phyloP scores from a whole-genome alignment of 148 eudicot genomes.

The Selenicereus undatus region DNA sequence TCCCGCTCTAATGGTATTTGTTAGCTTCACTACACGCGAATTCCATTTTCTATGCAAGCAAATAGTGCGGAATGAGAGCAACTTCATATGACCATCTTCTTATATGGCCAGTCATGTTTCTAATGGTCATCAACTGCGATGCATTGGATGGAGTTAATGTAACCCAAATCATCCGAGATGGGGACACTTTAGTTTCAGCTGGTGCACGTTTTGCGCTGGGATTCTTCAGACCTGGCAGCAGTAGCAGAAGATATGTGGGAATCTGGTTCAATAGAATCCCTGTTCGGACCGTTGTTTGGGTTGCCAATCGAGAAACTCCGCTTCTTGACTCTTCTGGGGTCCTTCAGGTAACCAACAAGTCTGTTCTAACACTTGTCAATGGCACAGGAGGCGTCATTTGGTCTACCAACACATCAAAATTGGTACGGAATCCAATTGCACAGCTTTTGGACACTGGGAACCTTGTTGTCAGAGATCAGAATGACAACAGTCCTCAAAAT shows the following conservation, averaged over 20 bases:
- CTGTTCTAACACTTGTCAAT: constrained; percentile 12
- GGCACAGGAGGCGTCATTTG: constrained; percentile 12
- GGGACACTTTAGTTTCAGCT: constrained; percentile 18
- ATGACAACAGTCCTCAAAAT: not conserved
- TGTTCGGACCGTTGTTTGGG: not conserved
- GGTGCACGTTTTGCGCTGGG: constrained; percentile 21
- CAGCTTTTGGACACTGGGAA: constrained; percentile 28
- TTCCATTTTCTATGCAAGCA: not conserved
- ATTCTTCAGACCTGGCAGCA: constrained; percentile 15
- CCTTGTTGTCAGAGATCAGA: constrained; percentile 18
- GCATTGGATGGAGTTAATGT: not conserved
- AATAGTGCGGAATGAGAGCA: not conserved
- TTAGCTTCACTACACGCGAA: not conserved
- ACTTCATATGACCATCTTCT: not conserved
- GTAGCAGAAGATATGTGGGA: constrained; percentile 7
- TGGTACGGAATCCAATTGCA: constrained; percentile 22
- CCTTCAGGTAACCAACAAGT: constrained; percentile 6
- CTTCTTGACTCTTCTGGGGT: constrained; percentile 2
- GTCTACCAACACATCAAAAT: constrained; percentile 16
- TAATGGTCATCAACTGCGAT: not conserved
- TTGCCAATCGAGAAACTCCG: not conserved
- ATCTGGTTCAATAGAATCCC: constrained; percentile 25
- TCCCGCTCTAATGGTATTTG: too few species aligned
- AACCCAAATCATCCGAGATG: constrained; percentile 12
- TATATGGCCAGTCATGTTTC: not conserved